Evolutionary conservation across 108 stramenopile genomes (phyloP).

Genomic region (Fragilaria crotonensis): DNA sequence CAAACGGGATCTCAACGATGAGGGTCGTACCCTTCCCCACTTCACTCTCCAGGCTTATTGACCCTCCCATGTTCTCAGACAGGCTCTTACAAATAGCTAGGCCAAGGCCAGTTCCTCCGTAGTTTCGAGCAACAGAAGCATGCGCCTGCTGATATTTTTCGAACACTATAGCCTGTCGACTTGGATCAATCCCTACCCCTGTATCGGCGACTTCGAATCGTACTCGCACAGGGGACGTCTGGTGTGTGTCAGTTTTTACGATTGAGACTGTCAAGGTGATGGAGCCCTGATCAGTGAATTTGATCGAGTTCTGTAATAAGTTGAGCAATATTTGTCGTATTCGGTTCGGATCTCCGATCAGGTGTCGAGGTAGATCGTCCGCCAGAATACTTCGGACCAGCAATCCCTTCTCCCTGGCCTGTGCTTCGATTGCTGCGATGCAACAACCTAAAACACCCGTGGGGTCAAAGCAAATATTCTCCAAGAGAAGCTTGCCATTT

Average conservation of each 20-base stretch:
- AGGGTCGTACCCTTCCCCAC: constrained; percentile 25
- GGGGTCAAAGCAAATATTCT: constrained; percentile 33
- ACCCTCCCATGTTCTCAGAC: constrained; percentile 32
- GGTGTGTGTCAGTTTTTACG: background rate
- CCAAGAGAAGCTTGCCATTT: constrained; percentile 45
- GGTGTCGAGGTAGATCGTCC: constrained; percentile 6
- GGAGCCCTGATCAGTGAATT: constrained; percentile 39
- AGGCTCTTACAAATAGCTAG: constrained; percentile 40
- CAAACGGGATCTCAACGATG: constrained; percentile 23
- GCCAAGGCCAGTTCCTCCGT: constrained; percentile 50
- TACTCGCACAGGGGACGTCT: constrained; percentile 9
- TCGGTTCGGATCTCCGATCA: constrained; percentile 44
- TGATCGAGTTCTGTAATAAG: constrained; percentile 51
- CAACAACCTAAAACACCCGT: constrained; percentile 28
- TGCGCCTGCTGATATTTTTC: constrained; percentile 36
- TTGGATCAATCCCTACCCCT: constrained; percentile 37
- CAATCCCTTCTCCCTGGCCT: constrained; percentile 23
- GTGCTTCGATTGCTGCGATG: constrained; percentile 21
- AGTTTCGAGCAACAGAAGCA: constrained; percentile 27
- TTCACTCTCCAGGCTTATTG: constrained; percentile 31
- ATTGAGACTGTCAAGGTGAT: constrained; percentile 9
- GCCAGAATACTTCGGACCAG: constrained; percentile 9
- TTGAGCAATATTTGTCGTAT: constrained; percentile 55
- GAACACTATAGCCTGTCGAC: constrained; percentile 27
- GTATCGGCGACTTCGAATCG: constrained; percentile 42